Evolutionary conservation across 805 yeast species (phyloP).

Genomic region (Wickerhamomyces subpelliculosus): DNA sequence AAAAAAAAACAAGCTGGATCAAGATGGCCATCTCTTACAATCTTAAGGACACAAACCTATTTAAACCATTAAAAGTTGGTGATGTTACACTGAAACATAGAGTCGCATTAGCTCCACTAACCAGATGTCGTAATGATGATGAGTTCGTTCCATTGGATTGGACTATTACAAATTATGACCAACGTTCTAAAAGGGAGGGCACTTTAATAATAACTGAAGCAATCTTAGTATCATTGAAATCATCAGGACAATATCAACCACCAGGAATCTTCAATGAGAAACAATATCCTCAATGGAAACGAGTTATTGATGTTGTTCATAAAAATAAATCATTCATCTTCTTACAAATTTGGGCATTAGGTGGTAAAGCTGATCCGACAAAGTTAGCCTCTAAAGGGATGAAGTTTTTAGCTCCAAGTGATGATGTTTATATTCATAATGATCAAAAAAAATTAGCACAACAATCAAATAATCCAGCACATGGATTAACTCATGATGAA

Average conservation of each 20-base stretch:
- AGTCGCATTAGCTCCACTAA: slow-evolving; percentile 41
- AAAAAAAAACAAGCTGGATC: too few relatives aligned
- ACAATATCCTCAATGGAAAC: slow-evolving; percentile 41
- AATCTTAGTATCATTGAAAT: slow-evolving; percentile 33
- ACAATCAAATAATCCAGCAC: slow-evolving; percentile 25
- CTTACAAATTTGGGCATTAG: slow-evolving; percentile 43
- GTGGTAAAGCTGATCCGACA: slow-evolving; percentile 26
- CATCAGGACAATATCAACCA: slow-evolving; percentile 32
- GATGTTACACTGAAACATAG: slow-evolving; percentile 27
- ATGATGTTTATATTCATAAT: slow-evolving; percentile 17
- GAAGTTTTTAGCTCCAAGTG: slow-evolving; percentile 30
- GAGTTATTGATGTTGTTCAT: slow-evolving; percentile 40
- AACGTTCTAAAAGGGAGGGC: slow-evolving; percentile 47
- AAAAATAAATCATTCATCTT: slow-evolving; percentile 34
- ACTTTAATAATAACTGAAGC: slow-evolving; percentile 54
- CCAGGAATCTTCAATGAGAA: slow-evolving; percentile 42
- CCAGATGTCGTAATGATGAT: slow-evolving; percentile 32
- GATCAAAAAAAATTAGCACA: slow-evolving; percentile 20
- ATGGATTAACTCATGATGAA: slow-evolving; percentile 17
- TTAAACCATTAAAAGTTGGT: slow-evolving; percentile 35
- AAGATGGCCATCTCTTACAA: background rate
- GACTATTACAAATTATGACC: slow-evolving; percentile 43
- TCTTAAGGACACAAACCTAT: slow-evolving; percentile 16
- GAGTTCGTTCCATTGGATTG: slow-evolving; percentile 38
- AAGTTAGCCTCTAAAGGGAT: slow-evolving; percentile 26